Evolutionary conservation across 2,329 filamentous ascomycete genomes (phyloP).

Genomic region (Alternaria brassicae): DNA sequence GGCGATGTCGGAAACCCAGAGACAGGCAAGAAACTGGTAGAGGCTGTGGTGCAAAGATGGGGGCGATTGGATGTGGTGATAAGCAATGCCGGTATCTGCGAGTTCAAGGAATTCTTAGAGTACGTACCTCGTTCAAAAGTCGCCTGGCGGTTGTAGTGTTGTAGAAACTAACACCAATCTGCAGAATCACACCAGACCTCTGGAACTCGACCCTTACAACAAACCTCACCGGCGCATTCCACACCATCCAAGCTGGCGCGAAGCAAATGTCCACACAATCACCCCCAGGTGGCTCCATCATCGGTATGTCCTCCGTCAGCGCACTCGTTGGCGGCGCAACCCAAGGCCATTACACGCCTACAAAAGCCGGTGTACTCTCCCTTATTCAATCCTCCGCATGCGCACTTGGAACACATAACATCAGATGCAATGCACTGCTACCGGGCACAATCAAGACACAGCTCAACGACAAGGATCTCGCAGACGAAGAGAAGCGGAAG

Average conservation of each 20-base stretch:
- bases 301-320: conserved; percentile 75
- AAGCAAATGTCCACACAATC: conserved; percentile 76
- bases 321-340: conserved; percentile 78
- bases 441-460: conserved; percentile 85
- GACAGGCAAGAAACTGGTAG: conserved; percentile 73
- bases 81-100: conserved; percentile 86
- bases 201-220: conserved; percentile 75
- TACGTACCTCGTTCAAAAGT: conserved; percentile 43
- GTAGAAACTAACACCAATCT: not conserved
- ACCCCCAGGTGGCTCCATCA: conserved; percentile 75
- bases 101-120: conserved; percentile 86
- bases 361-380: conserved; percentile 80
- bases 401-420: conserved; percentile 75
- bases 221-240: conserved; percentile 89
- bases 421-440: conserved; percentile 83
- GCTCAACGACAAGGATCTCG: conserved; percentile 82
- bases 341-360: conserved; percentile 85
- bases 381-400: conserved; percentile 86
- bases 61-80: conserved; percentile 72
- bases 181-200: conserved; percentile 70
- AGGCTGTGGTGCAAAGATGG: conserved; percentile 67
- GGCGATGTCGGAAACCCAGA: conserved; percentile 80
- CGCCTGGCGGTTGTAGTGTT: not conserved
- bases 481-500: conserved; percentile 71
- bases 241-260: conserved; percentile 83